These are phyloP conservation scores for Haplographium delicatum DNA, from an alignment of 495 filamentous ascomycete species.

Conservation along the genomic window DNA sequence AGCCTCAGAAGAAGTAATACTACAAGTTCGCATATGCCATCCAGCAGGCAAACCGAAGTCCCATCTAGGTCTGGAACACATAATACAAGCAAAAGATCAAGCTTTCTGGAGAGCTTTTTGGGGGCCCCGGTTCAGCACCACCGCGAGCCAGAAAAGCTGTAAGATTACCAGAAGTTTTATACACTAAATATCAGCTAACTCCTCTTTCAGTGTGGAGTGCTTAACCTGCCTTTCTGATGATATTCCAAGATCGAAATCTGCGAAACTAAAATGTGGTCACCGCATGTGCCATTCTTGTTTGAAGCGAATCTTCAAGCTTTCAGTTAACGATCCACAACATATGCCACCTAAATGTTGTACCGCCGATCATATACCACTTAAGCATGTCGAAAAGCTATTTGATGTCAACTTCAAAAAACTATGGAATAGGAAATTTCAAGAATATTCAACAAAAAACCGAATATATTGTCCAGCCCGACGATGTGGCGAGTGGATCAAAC, in stretches of 20 bases:
- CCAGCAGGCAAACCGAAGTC: not conserved
- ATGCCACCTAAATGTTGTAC: slow-evolving; percentile 82
- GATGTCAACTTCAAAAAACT: slow-evolving; percentile 63
- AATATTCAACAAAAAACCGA: slow-evolving; percentile 67
- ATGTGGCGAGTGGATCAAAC: slow-evolving; percentile 74
- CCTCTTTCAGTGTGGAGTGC: slow-evolving; percentile 53
- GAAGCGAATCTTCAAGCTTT: slow-evolving; percentile 63
- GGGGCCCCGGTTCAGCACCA: slow-evolving; percentile 7
- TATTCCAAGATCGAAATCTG: slow-evolving; percentile 50
- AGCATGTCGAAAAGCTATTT: slow-evolving; percentile 70
- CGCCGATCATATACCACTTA: slow-evolving; percentile 61
- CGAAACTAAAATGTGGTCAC: slow-evolving; percentile 69
- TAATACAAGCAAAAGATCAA: slow-evolving; percentile 12
- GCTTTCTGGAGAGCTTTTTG: slow-evolving; percentile 22
- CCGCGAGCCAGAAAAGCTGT: slow-evolving; percentile 24
- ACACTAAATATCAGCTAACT: not conserved
- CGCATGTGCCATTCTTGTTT: slow-evolving; percentile 74
- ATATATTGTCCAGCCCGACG: slow-evolving; percentile 65
- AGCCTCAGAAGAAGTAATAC: slow-evolving; percentile 22
- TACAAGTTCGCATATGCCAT: slow-evolving; percentile 15
- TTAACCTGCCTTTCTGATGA: slow-evolving; percentile 63
- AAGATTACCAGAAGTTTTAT: not conserved
- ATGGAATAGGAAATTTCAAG: slow-evolving; percentile 73
- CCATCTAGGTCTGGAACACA: slow-evolving; percentile 6
- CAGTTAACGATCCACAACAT: slow-evolving; percentile 65